A percentile compares a stretch with the other conserved stretches of the same genome.
Evolutionary conservation across 2,329 filamentous ascomycete genomes (phyloP).

Genomic region (Dichotomopilus funicola): DNA sequence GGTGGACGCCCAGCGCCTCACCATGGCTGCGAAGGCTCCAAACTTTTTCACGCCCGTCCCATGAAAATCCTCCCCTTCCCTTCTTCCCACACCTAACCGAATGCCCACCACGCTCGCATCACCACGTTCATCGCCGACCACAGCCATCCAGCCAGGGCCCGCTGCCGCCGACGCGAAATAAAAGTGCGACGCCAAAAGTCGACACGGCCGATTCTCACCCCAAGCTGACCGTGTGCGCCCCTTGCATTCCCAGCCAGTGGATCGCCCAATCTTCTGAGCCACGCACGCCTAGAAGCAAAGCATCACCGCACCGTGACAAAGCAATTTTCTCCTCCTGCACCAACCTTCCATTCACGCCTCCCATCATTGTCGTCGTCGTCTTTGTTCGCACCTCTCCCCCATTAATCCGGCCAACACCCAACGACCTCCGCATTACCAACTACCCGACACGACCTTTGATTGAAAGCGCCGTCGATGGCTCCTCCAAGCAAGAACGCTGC

Average conservation of each 20-base stretch:
- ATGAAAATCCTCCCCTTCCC: constrained; percentile 16
- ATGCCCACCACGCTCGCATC: constrained; percentile 20
- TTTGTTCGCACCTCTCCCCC: not conserved
- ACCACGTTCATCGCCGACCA: constrained; percentile 14
- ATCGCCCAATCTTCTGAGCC: constrained; percentile 19
- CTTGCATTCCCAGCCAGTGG: constrained; percentile 20
- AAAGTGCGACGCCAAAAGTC: constrained; percentile 25
- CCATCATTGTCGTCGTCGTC: constrained; percentile 3
- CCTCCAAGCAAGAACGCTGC: constrained; percentile 31
- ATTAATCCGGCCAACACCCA: constrained; percentile 2
- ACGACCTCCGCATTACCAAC: not conserved
- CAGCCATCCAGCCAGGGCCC: constrained; percentile 11
- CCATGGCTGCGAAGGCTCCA: constrained; percentile 25
- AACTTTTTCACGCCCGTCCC: constrained; percentile 22
- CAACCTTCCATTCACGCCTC: constrained; percentile 1
- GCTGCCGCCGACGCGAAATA: constrained; percentile 24
- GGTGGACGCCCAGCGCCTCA: constrained; percentile 25
- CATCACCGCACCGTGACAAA: constrained; percentile 16
- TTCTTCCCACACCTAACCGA: constrained; percentile 16
- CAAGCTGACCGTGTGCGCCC: constrained; percentile 21
- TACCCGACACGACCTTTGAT: constrained; percentile 8
- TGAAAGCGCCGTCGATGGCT: constrained; percentile 28
- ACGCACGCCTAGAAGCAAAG: constrained; percentile 13
- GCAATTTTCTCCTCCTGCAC: constrained; percentile 13
- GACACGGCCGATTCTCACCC: constrained; percentile 18